Base-by-base conservation (phyloP, 2,329 filamentous ascomycete genomes). In the Aspergillus clavatus region DNA sequence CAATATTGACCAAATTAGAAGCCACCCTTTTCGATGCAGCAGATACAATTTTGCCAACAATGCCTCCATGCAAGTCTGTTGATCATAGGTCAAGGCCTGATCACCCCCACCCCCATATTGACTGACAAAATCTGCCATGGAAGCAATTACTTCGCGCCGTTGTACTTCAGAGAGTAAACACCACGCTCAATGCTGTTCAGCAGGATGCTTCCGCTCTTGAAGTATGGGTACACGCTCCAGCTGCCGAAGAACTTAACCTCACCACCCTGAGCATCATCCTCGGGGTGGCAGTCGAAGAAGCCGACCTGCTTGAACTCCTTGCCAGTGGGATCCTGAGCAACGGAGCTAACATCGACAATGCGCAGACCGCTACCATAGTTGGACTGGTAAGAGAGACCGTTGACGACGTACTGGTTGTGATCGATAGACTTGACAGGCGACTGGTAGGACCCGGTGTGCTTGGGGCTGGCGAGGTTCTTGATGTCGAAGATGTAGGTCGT, bases 401-500 rank as follows among this genome's bases (percentile, higher is more conserved):
- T 42, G 18, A 54, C 11, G n/a, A 54, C 52, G 28, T 54, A 52
- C 41, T 54, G 52, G 43, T 54, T 54, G 40, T 54, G 52, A 23
- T 54, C 52, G 43, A 54, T 54, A 6, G 50, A 50, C 12, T 43
- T 40, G 23, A 51, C 52, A 8, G 52, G 52, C 1, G 50, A 52
- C 47, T 54, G 50, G 45, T 54, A 54, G 5, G 31, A 39, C 2
- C 52, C 52, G 7, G 52, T 51, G 43, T 54, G 47, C 33, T 47
- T 48, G 31, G 52, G 52, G 10, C 36, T 37, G 0, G 50, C 38
- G 3, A 51, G 52, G 21, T 51, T 37, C 14, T 31, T 45, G 19
- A 54, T 47, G 41, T 54, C 50, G 40, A 54, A 54, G 21, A 54
- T 47, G 28, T 54, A 54, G 4, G 52, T 54, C n/a, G 52, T 54